Evolutionary conservation across 345 rosid genomes (phyloP), one percentile per base, ranked within the genome.

Genomic region (Eucalyptus shirleyi): DNA sequence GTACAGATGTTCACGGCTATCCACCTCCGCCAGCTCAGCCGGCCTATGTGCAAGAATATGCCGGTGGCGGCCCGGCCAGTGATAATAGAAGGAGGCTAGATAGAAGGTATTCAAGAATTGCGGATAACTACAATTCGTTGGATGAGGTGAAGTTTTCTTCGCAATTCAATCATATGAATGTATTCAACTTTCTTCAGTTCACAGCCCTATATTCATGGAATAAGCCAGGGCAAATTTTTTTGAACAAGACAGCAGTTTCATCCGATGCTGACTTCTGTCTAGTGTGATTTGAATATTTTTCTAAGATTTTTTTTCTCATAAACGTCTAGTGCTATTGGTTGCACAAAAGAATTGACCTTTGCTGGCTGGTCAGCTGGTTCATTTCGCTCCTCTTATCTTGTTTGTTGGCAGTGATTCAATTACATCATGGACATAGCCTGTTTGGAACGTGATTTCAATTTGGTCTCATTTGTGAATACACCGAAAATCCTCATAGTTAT

Each of bases 81-180:
- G 86, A 90, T 44, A 92, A 93, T 88, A 94, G 89, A 86, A 96
- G 92, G 93, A 93, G 59, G 89, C 93, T 96, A 88, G 98, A 96
- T 15, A 93, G 97, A 55, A 96, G 91, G 94, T 96, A 92, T 89
- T 98, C 98, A 3, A 94, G 91, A 88, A 95, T 98, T 87, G 93
- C 98, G 5, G 99, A 98, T 91, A 86, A 97, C 72, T 98, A 94
- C 93, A 94, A 92, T 87, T 95, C 99, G 86, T 92, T 98, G 82
- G 97, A 96, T 12, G 96, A 98, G 97, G 99, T 98, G 87, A 91
- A 88, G 34, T 88, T 59, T 40, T 32, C 50, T 26, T 50, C 8
- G 26, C 55, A 16, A 11, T 83, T 21, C 24, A 17, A 26, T 42
- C 11, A 28, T 42, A 49, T 5, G 28, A 24, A 17, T 10, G 77